Base-by-base conservation (phyloP, 495 filamentous ascomycete species). In the Acidiella bohemica region DNA sequence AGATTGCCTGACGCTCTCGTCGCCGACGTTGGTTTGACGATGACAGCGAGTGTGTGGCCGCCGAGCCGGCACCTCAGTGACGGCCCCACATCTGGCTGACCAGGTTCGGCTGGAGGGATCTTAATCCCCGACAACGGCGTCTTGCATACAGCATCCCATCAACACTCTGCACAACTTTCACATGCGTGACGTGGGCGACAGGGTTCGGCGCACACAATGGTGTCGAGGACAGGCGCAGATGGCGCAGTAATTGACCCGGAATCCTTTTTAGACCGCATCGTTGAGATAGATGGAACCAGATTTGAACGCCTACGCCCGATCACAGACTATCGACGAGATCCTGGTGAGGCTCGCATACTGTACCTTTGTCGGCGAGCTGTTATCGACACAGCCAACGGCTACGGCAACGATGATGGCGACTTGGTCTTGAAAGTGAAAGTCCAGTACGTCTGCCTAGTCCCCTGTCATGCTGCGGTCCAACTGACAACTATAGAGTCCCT, bases 391-490 rank as follows among this genome's bases (percentile, higher is more conserved):
- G 3, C 5, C 5, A 17, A 13, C 7, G 16, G 5, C 14, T 4
- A 34, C 18, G 13, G 18, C 11, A 4, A 25, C 34, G 20, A 25
- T 10, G 32, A 48, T 2, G 20, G 39, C 2, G 11, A 20, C n/a
- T 43, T 22, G 11, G 34, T 48, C 4, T 42, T 48, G 45, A 48
- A 48, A 19, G 17, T 48, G 18, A 48, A 48, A 22, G 33, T 41
- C 1, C 45, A 48, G 42, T 44, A 44, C 11, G 42, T 37, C n/a
- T n/a, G n/a, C n/a, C n/a, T n/a, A n/a, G n/a, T n/a, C n/a, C n/a
- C n/a, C n/a, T n/a, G 11, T 3, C 29, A 13, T 2, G 2, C 18
- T 21, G 14, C 3, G 11, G 13, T 31, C 13, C 3, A 33, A 14
- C 41, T 43, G 31, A 43, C 32, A 43, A 7, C 16, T 10, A 17